A percentile compares a stretch with the other conserved stretches of the same genome.
Conservation (phyloP, 2,329 filamentous ascomycete genomes). For the Clathrospora elynae region DNA sequence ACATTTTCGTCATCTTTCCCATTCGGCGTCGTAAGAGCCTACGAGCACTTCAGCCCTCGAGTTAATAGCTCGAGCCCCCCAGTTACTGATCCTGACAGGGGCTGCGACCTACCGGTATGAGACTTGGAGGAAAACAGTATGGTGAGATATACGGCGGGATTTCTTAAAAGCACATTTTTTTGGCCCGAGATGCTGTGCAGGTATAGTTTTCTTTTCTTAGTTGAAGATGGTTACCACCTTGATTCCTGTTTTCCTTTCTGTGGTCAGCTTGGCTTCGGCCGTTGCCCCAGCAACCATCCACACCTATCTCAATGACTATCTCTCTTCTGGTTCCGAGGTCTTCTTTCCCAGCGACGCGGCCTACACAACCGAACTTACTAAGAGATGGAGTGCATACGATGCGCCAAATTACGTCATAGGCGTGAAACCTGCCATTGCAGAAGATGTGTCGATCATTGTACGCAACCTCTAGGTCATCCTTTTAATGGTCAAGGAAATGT, state of each 20-base stretch:
- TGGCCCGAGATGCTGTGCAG: no score
- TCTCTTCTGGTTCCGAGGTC: conserved; percentile 2
- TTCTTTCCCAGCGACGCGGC: neutral
- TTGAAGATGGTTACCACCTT: neutral
- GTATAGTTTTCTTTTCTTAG: neutral
- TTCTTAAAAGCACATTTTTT: neutral
- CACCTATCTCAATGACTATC: neutral
- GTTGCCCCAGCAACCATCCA: conserved; percentile 2
- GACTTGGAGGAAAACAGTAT: no score
- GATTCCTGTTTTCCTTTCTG: neutral
- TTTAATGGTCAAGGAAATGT: neutral
- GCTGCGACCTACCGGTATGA: no score
- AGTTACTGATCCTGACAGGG: no score
- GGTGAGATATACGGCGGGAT: no score
- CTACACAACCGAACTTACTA: conserved; percentile 2
- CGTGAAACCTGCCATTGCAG: conserved; percentile 3
- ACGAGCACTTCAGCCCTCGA: no score
- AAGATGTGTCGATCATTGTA: conserved; percentile 7
- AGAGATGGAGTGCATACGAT: conserved; percentile 5
- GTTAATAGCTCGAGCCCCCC: no score
- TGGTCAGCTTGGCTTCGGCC: conserved; percentile 2
- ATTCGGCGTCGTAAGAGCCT: no score
- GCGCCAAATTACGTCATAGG: conserved; percentile 7
- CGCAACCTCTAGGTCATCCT: neutral
- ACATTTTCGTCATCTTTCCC: no score